Base-by-base conservation (phyloP, 345 rosid genomes). In the Raphanus raphanistrum region DNA sequence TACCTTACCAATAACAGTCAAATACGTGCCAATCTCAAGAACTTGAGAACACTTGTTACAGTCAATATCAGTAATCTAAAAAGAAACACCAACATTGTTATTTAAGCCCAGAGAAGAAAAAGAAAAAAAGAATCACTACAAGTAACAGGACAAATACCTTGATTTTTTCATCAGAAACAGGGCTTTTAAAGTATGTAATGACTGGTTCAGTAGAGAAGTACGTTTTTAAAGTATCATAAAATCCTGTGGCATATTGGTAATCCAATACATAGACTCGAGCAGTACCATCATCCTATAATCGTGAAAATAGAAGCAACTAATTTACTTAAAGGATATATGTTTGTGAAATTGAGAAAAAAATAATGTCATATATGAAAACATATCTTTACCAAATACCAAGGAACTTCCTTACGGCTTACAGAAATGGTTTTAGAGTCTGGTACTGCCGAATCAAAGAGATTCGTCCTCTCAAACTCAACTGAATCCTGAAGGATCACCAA, bases 361-460 rank as follows among this genome's bases (percentile, higher is more conserved):
- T 38, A 50, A 50, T 52, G 57, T 52, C 21, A 50, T 38, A 9
- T 38, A 38, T 38, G 45, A 43, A 43, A 43, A 43, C 6, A 43
- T 48, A 48, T 52, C 58, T 59, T 59, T 59, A 26, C 33, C 63
- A 59, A 59, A 59, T 59, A 59, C 33, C 33, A 59, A 26, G 63
- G 33, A 9, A 59, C 16, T 12, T 59, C 63, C 7, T 59, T 27
- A 59, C 16, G 63, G 33, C 31, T 10, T 31, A 59, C 63, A 13
- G 1, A 12, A 48, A 48, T 48, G 17, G 59, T 54, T 26, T 26
- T 52, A 16, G 58, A 6, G 11, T 10, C 45, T 13, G n/a, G 15
- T 43, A 12, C 52, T 43, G 15, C 15, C 52, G 15, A 43, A 43
- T 13, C 52, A 43, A 43, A 43, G 52, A 11, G 52, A 13, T 43